Percentiles rank a stretch among this genome's conserved stretches.
These are phyloP conservation scores for Talaromyces stipitatus DNA, from an alignment of 495 filamentous ascomycete species.

Conservation along the genomic window DNA sequence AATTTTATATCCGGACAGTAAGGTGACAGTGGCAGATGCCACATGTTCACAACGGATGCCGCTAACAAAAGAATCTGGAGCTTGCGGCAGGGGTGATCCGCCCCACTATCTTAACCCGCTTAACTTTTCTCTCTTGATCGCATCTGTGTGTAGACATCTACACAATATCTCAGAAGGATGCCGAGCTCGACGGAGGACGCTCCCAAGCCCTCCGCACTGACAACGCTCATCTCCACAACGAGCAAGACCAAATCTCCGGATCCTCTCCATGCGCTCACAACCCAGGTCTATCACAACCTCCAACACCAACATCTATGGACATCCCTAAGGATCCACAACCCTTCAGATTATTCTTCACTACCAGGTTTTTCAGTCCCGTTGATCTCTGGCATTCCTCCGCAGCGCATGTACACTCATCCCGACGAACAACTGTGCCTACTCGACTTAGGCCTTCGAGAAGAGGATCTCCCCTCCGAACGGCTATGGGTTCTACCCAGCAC, in stretches of 20 bases:
- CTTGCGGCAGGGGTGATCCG: neutral
- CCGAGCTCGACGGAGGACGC: neutral
- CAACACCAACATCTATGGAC: constrained; percentile 86
- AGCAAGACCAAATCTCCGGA: constrained; percentile 14
- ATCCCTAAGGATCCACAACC: constrained; percentile 46
- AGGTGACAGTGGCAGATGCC: constrained; percentile 5
- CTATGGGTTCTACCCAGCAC: constrained; percentile 87
- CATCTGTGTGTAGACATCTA: neutral
- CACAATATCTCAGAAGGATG: neutral
- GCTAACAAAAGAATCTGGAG: neutral
- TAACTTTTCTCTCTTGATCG: neutral
- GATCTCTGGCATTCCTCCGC: constrained; percentile 82
- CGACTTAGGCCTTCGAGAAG: constrained; percentile 41
- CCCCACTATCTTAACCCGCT: neutral
- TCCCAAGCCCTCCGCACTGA: constrained; percentile 19
- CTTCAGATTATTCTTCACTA: constrained; percentile 25
- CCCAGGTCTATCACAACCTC: constrained; percentile 71
- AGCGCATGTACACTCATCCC: constrained; percentile 81
- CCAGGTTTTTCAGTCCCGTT: constrained; percentile 49
- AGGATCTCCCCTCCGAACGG: constrained; percentile 47
- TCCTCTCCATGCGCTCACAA: constrained; percentile 45
- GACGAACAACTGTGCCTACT: constrained; percentile 82
- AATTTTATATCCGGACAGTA: neutral
- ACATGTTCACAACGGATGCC: no score
- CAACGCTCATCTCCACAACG: constrained; percentile 22